Conservation (phyloP, 2,329 filamentous ascomycete species). For the Bipolaris gigantea region DNA sequence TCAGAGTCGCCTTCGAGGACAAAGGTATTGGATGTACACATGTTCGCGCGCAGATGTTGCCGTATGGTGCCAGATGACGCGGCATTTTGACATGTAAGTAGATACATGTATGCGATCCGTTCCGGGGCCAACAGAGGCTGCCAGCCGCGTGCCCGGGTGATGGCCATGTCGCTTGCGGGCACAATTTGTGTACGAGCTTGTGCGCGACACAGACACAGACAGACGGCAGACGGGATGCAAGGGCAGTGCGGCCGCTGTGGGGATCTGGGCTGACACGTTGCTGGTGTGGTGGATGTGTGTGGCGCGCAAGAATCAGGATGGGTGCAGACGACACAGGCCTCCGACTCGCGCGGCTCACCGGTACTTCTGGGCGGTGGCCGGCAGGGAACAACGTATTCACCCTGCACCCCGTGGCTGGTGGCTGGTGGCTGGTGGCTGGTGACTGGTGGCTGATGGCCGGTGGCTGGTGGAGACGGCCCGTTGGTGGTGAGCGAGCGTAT, state of each 20-base stretch:
- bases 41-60: conserved; percentile 39
- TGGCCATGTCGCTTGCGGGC: conserved; percentile 11
- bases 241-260: conserved; percentile 7
- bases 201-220: conserved; percentile 23
- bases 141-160: conserved; percentile 20
- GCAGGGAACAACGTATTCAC: conserved; percentile 7
- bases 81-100: conserved; percentile 23
- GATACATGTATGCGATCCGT: conserved; percentile 36
- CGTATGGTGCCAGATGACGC: conserved; percentile 46
- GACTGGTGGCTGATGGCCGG: background rate
- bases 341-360: conserved; percentile 26
- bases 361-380: conserved; percentile 17
- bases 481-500: conserved; percentile 1
- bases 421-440: background rate
- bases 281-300: conserved; percentile 3
- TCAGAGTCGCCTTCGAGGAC: conserved; percentile 39
- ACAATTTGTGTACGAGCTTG: conserved; percentile 11
- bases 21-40: conserved; percentile 33
- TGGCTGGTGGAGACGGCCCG: conserved; percentile 1
- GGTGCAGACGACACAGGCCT: conserved; percentile 14
- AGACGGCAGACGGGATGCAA: conserved; percentile 14
- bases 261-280: conserved; percentile 1
- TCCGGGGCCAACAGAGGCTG: conserved; percentile 28
- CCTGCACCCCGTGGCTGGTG: conserved; percentile 1
- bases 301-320: too few relatives aligned